Conservation (phyloP, 2,329 filamentous ascomycete species). For the Aureobasidium mangrovei region DNA sequence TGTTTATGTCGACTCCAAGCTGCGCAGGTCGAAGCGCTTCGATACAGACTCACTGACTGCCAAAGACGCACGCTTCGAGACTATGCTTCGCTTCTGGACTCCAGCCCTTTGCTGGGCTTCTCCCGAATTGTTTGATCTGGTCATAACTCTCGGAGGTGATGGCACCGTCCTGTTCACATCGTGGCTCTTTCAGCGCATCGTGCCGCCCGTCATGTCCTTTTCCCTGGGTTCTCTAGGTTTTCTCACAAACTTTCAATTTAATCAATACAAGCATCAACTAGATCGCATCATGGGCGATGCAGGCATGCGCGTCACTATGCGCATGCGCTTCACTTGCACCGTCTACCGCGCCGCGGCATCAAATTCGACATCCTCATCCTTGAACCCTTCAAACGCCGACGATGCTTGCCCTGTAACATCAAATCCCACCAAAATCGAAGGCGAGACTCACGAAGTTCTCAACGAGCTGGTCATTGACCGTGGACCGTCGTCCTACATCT, state of each 20-base stretch:
- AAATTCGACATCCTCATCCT: conserved; percentile 22
- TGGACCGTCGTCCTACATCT: conserved; percentile 92
- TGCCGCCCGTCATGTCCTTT: conserved; percentile 77
- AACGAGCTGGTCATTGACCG: conserved; percentile 98
- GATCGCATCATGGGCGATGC: conserved; percentile 85
- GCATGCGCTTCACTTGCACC: conserved; percentile 98
- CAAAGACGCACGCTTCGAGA: conserved; percentile 64
- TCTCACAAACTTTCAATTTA: conserved; percentile 79
- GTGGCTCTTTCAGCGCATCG: conserved; percentile 85
- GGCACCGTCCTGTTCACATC: conserved; percentile 82
- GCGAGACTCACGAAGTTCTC: conserved; percentile 93
- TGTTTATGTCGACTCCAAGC: conserved; percentile 96
- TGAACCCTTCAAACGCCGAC: conserved; percentile 14
- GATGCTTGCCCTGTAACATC: conserved; percentile 38
- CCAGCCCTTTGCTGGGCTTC: conserved; percentile 90
- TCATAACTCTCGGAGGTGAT: conserved; percentile 78
- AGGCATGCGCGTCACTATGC: conserved; percentile 93
- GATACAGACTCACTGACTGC: conserved; percentile 63
- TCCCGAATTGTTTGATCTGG: conserved; percentile 91
- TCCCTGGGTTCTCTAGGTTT: conserved; percentile 80
- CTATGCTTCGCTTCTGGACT: conserved; percentile 92
- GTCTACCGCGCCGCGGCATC: conserved; percentile 61
- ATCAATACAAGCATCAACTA: conserved; percentile 77
- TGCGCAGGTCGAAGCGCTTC: conserved; percentile 81
- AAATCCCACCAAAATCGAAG: conserved; percentile 54